Conservation (phyloP, 352 stramenopile species). For the Globisporangium paddicum region DNA sequence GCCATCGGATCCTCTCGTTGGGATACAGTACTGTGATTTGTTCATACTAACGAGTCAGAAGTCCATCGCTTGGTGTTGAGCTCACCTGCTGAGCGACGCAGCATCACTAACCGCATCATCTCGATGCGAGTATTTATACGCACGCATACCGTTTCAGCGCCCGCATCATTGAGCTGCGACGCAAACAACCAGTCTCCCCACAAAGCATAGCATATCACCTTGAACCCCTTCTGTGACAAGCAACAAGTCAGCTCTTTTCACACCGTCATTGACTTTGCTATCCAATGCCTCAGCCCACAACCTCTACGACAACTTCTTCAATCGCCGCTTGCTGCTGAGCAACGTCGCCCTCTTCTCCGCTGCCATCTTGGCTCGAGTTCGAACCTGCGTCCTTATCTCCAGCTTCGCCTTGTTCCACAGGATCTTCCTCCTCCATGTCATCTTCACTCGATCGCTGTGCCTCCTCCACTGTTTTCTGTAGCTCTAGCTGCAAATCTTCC, state of each 20-base stretch:
- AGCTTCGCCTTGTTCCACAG: conserved; percentile 13
- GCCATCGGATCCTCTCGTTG: neutral
- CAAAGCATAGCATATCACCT: no score
- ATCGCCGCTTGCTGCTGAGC: conserved; percentile 1
- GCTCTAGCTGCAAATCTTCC: conserved; percentile 31
- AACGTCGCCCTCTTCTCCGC: conserved; percentile 8
- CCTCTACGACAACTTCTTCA: conserved; percentile 13
- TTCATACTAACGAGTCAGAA: neutral
- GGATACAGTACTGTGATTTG: conserved; percentile 9
- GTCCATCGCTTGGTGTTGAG: neutral
- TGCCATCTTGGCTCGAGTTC: conserved; percentile 5
- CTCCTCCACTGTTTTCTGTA: conserved; percentile 21
- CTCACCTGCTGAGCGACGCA: no score
- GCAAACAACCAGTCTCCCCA: no score
- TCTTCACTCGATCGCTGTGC: conserved; percentile 7
- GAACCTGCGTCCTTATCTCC: conserved; percentile 5
- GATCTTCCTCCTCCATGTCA: conserved; percentile 1
- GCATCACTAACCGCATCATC: no score
- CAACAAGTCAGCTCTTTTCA: neutral
- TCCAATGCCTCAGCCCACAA: neutral
- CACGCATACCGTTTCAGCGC: neutral
- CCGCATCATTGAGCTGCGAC: no score
- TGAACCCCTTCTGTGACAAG: neutral
- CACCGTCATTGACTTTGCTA: neutral
- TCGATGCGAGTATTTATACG: neutral